These are phyloP conservation scores for Wakefieldia striispora DNA, from an alignment of 768 basidiomycete genomes.

Conservation along the genomic window DNA sequence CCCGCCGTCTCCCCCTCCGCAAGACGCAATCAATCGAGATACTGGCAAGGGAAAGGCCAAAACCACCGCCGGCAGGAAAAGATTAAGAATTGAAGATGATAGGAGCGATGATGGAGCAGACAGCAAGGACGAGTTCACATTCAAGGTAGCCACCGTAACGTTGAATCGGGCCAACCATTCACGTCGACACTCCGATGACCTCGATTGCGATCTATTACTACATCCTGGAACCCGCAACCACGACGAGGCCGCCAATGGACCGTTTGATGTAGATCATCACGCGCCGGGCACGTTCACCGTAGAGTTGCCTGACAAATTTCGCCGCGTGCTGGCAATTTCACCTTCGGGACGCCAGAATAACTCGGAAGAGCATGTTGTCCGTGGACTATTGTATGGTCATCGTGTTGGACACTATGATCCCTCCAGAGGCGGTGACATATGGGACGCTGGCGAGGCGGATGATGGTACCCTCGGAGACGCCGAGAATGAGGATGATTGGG, in stretches of 20 bases:
- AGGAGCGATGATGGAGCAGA: conserved; percentile 27
- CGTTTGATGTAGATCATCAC: conserved; percentile 31
- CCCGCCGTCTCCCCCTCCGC: conserved; percentile 69
- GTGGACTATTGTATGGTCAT: conserved; percentile 57
- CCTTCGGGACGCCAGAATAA: conserved; percentile 40
- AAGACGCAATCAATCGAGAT: conserved; percentile 28
- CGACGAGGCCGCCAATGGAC: conserved; percentile 12
- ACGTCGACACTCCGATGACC: conserved; percentile 10
- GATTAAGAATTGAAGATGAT: conserved; percentile 40
- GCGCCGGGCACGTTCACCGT: conserved; percentile 45
- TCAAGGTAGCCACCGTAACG: conserved; percentile 22
- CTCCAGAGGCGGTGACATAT: conserved; percentile 66
- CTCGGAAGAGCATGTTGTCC: conserved; percentile 53
- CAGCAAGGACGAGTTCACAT: conserved; percentile 13
- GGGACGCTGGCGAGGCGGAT: conserved; percentile 69
- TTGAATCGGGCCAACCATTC: conserved; percentile 11
- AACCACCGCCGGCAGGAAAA: conserved; percentile 44
- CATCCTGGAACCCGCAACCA: conserved; percentile 23
- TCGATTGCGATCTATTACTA: conserved; percentile 33
- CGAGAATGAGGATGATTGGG: conserved; percentile 67
- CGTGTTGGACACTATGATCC: conserved; percentile 58
- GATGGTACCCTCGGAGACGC: conserved; percentile 38
- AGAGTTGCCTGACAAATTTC: conserved; percentile 65
- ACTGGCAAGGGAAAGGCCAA: conserved; percentile 42
- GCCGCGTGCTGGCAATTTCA: conserved; percentile 61